Evolutionary conservation across 495 filamentous ascomycete species (phyloP), one percentile per base, ranked within the genome.

Genomic region (Choiromyces venosus): DNA sequence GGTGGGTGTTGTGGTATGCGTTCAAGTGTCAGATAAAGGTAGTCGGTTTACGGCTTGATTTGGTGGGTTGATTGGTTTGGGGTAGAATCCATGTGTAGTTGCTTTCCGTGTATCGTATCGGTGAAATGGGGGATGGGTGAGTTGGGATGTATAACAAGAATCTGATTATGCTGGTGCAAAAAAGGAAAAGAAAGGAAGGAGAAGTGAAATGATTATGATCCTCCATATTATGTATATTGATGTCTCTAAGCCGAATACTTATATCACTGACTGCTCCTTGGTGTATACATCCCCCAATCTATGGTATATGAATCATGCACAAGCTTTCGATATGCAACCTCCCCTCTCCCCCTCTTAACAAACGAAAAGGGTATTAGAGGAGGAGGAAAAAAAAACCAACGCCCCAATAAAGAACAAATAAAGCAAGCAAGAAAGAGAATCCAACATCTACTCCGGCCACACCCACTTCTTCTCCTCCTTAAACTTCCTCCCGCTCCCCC

Each of bases 401-500:
- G 25, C 52, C 52, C 52, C 52, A 18, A 33, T 29, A 25, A 7
- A 33, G 25, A 61, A 33, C 33, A 61, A n/a, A n/a, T n/a, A n/a
- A n/a, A 29, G 25, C 16, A 61, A 61, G 12, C 25, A 16, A 29
- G 52, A 29, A 14, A 61, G 12, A 29, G 25, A 0, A 16, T 29
- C 33, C 25, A 18, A 33, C 4, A 4, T 10, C 52, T 61, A 61
- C 25, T 61, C 3, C 18, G 25, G 52, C 52, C 25, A 61, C 52
- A 16, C 52, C 37, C 37, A 73, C 36, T 6, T 36, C 76, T 68
- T 70, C 64, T 68, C 68, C 64, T 78, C 75, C 10, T 46, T 42
- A 18, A 78, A 61, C 39, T 76, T 78, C 2, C 52, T 73, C 65
- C 77, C 77, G 29, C 69, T 67, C 9, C 77, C 77, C 0, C 86